Percentiles rank a stretch among this genome's conserved stretches.
Evolutionary conservation across 345 rosid genomes (phyloP).

Genomic region (Eucalyptus polybractea): DNA sequence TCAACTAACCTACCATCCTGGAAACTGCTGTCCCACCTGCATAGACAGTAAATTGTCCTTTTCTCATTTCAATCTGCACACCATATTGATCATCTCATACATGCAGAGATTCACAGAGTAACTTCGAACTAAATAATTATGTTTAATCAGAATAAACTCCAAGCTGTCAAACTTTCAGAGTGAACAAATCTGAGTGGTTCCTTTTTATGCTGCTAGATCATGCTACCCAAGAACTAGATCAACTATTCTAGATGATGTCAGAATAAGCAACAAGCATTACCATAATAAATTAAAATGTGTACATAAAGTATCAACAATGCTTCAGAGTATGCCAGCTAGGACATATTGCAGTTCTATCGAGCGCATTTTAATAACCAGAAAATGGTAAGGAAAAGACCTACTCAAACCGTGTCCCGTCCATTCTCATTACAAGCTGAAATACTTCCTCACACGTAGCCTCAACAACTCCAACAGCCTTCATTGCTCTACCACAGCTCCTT

Average conservation of each 20-base stretch:
- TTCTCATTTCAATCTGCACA: not conserved
- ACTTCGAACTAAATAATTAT: not conserved
- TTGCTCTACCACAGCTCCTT: constrained; percentile 99
- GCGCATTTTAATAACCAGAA: not conserved
- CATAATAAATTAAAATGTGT: not conserved
- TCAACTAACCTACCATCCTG: constrained; percentile 92
- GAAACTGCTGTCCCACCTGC: constrained; percentile 99
- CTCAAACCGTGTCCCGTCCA: constrained; percentile 99
- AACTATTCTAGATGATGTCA: not conserved
- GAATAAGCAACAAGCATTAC: not conserved
- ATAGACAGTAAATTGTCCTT: not conserved
- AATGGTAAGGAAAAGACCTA: constrained; percentile 35
- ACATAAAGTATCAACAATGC: not conserved
- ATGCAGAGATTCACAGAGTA: not conserved
- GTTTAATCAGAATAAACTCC: not conserved
- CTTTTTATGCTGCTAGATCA: not conserved
- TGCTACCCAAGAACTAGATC: not conserved
- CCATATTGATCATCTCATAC: not conserved
- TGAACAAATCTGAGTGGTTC: not conserved
- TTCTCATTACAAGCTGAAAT: constrained; percentile 97
- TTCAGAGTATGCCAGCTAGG: not conserved
- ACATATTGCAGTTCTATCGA: not conserved
- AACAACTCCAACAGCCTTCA: constrained; percentile 99
- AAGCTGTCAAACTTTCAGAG: not conserved
- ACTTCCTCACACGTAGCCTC: constrained; percentile 97